These are phyloP conservation scores for Aspergillus viridinutans DNA, from an alignment of 2,329 filamentous ascomycete species.

Conservation along the genomic window DNA sequence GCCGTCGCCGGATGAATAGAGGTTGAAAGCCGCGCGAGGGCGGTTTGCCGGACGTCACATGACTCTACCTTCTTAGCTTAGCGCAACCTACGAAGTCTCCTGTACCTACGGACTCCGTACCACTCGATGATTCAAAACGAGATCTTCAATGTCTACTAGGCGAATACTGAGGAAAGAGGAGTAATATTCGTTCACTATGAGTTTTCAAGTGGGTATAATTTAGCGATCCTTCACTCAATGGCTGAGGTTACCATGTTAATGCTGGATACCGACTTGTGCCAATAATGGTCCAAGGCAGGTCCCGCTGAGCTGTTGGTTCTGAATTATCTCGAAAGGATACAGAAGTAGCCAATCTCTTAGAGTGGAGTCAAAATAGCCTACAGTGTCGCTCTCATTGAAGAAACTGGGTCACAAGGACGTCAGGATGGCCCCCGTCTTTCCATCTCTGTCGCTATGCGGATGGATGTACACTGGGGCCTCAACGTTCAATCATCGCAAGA, in stretches of 20 bases:
- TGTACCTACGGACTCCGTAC: no score
- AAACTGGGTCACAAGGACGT: neutral
- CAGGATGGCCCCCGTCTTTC: no score
- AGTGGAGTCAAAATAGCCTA: neutral
- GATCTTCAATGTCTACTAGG: neutral
- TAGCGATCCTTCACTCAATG: neutral
- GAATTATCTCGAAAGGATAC: neutral
- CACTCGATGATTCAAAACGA: no score
- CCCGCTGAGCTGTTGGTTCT: no score
- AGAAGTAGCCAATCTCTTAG: neutral
- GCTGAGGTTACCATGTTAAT: no score
- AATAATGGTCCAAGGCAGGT: neutral
- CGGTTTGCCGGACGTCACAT: conserved; percentile 14
- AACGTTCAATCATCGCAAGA: no score
- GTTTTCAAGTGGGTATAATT: neutral
- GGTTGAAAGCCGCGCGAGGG: conserved; percentile 12
- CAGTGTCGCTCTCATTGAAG: neutral
- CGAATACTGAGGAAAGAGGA: neutral
- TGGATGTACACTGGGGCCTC: no score
- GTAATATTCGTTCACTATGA: neutral
- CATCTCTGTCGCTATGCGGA: no score
- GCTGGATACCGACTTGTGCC: no score
- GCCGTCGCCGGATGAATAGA: conserved; percentile 23
- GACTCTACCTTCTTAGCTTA: conserved; percentile 9
- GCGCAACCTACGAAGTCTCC: neutral